Percentiles rank a stretch among this genome's conserved stretches.
phyloP scores from a whole-genome alignment of 768 basidiomycete species.

The Cyclocybe cylindracea region DNA sequence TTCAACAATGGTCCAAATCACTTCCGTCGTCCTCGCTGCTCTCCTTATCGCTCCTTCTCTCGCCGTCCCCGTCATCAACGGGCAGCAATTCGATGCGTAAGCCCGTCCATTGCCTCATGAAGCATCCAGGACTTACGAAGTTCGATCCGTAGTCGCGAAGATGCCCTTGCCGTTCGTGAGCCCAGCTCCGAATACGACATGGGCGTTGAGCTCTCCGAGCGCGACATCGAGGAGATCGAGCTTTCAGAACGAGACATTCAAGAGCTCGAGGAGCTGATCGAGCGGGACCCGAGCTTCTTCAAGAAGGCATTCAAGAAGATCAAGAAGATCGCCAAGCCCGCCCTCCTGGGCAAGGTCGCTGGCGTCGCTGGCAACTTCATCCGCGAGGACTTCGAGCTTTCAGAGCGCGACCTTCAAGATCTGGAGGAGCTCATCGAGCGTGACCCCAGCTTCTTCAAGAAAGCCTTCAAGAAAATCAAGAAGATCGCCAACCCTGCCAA shows the following conservation, averaged over 20 bases:
- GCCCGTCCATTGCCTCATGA: not conserved
- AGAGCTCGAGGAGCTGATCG: slow-evolving; percentile 3
- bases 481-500: not conserved
- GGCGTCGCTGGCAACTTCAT: too few relatives aligned
- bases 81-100: slow-evolving; percentile 1
- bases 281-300: slow-evolving; percentile 7
- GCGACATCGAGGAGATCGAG: not conserved
- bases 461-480: not conserved
- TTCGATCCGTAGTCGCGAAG: not conserved
- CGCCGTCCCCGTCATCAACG: slow-evolving; percentile 5
- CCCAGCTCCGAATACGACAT: not conserved
- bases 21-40: not conserved
- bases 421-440: not conserved
- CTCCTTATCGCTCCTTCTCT: slow-evolving; percentile 7
- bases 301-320: slow-evolving; percentile 10
- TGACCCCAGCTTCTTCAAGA: not conserved
- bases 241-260: not conserved
- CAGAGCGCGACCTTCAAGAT: not conserved
- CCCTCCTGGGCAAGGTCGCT: slow-evolving; percentile 3
- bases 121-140: not conserved
- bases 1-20: slow-evolving; percentile 10
- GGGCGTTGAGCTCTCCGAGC: too few relatives aligned
- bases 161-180: not conserved
- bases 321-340: slow-evolving; percentile 2
- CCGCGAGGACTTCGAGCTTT: not conserved